These are phyloP conservation scores for Periconia sp. DNA, from an alignment of 2,329 filamentous ascomycete genomes.

Conservation along the genomic window DNA sequence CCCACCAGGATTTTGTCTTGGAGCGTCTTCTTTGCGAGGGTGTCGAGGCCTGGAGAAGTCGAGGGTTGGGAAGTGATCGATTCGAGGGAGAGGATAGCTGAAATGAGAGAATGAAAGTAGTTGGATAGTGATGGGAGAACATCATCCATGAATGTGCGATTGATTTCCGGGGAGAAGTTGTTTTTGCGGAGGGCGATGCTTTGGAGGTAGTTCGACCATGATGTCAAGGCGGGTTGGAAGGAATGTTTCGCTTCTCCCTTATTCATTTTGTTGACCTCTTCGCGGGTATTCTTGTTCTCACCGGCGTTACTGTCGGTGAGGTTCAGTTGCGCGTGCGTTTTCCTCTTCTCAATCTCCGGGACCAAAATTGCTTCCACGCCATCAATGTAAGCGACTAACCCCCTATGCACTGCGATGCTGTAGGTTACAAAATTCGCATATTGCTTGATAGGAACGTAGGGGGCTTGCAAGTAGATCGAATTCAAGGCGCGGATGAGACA, in stretches of 20 bases:
- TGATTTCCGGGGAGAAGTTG: conserved; percentile 19
- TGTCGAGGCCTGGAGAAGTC: too few species aligned
- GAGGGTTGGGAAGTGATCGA: too few species aligned
- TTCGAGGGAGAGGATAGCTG: too few species aligned
- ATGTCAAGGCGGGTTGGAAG: too few species aligned
- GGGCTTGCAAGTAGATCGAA: conserved; percentile 63
- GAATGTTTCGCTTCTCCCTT: too few species aligned
- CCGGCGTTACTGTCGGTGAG: too few species aligned
- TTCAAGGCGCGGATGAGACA: conserved; percentile 65
- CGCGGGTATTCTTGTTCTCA: too few species aligned
- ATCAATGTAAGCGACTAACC: conserved; percentile 62
- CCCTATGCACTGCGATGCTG: conserved; percentile 59
- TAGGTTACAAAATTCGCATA: conserved; percentile 61
- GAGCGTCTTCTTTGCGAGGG: too few species aligned
- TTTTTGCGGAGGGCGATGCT: background rate
- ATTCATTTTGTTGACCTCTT: too few species aligned
- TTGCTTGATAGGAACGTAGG: conserved; percentile 53
- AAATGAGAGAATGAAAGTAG: conserved; percentile 16
- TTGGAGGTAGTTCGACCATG: too few species aligned
- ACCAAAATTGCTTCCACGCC: conserved; percentile 63
- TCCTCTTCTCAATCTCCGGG: conserved; percentile 52
- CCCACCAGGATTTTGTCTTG: too few species aligned
- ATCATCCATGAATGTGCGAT: conserved; percentile 28
- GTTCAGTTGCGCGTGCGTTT: too few species aligned
- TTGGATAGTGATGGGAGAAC: conserved; percentile 25